A percentile compares a stretch with the other conserved stretches of the same genome.
Conservation (phyloP, 495 filamentous ascomycete genomes). For the Xylaria flabelliformis region DNA sequence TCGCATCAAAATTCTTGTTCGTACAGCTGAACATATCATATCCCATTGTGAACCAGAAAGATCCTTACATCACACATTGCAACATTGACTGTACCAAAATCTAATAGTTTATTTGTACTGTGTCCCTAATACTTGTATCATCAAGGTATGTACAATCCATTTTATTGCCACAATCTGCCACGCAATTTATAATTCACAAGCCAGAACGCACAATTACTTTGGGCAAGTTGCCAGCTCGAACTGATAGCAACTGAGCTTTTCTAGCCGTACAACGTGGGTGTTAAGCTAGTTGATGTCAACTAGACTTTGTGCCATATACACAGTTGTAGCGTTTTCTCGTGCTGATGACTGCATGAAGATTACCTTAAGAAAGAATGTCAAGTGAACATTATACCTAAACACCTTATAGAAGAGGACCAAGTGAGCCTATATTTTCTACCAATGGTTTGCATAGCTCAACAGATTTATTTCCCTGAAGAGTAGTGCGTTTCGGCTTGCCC, state of each 20-base stretch:
- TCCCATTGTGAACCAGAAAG: slow-evolving; percentile 3
- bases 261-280: background rate
- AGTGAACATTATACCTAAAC: background rate
- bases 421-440: background rate
- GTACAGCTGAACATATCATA: slow-evolving; percentile 2
- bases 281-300: background rate
- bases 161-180: background rate
- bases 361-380: background rate
- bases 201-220: background rate
- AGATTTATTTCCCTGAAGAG: background rate
- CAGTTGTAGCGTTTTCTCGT: background rate
- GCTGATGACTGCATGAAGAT: background rate
- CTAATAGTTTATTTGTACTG: background rate
- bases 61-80: slow-evolving; percentile 17
- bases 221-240: slow-evolving; percentile 17
- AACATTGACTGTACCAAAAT: slow-evolving; percentile 8
- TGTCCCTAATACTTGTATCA: slow-evolving; percentile 9
- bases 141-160: slow-evolving; percentile 24
- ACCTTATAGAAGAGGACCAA: background rate
- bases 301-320: background rate
- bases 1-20: slow-evolving; percentile 17
- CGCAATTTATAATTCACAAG: slow-evolving; percentile 10
- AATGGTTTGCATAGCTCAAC: background rate
- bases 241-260: background rate
- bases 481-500: background rate